Evolutionary conservation across 306 rosid genomes (phyloP).

Genomic region (Lithocarpus polystachyus): DNA sequence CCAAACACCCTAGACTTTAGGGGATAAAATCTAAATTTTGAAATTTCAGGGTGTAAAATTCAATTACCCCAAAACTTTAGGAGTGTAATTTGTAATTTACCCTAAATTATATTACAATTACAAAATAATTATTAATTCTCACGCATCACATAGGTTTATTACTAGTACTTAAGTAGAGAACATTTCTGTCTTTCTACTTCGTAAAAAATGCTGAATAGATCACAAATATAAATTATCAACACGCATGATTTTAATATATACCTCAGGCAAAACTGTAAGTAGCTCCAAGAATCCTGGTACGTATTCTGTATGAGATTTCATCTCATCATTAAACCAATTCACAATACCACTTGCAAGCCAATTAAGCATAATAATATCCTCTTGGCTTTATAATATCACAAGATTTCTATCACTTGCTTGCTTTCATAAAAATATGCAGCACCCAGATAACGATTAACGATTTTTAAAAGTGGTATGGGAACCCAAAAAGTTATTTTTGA

Average conservation of each 20-base stretch:
- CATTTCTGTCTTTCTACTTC: neutral
- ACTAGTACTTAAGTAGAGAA: neutral
- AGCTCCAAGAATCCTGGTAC: slow-evolving; percentile 97
- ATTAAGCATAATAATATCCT: slow-evolving; percentile 27
- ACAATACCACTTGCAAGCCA: slow-evolving; percentile 75
- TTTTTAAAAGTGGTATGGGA: no score
- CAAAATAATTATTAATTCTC: no score
- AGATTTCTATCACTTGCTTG: no score
- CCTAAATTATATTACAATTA: no score
- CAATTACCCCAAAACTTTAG: no score
- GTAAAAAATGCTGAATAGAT: neutral
- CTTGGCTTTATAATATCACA: neutral
- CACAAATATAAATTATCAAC: slow-evolving; percentile 2
- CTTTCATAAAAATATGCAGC: no score
- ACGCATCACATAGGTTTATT: accelerated
- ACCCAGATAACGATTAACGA: no score
- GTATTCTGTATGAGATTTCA: slow-evolving; percentile 90
- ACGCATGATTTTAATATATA: slow-evolving; percentile 18
- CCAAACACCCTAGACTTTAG: no score
- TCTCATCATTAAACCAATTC: slow-evolving; percentile 93
- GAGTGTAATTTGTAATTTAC: no score
- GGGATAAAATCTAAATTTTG: no score
- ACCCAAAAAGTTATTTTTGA: no score
- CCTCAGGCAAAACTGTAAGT: slow-evolving; percentile 97
- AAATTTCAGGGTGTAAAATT: no score